Evolutionary conservation across 202 grass and related monocot species (phyloP).

Genomic region (Zoysia matrella): DNA sequence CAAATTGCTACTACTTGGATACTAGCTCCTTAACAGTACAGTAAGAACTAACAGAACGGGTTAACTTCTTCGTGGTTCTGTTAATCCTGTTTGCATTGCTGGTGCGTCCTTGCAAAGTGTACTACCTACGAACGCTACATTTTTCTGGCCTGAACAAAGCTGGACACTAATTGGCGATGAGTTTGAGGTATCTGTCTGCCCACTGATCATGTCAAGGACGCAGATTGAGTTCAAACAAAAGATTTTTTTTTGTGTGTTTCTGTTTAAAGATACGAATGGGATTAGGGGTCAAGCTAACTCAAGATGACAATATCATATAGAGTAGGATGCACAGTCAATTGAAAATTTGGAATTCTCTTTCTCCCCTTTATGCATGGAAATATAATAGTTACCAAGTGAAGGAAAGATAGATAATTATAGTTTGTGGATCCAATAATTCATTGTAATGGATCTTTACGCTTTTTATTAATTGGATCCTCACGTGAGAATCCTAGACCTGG

Average conservation of each 20-base stretch:
- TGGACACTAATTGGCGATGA: constrained; percentile 37
- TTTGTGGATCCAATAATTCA: constrained; percentile 27
- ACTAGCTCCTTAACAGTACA: too few relatives aligned
- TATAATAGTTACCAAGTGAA: background rate
- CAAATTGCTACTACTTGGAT: background rate
- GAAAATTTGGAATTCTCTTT: background rate
- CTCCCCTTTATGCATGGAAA: constrained; percentile 7
- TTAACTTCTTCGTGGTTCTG: constrained; percentile 7
- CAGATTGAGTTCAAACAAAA: constrained; percentile 28
- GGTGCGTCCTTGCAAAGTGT: constrained; percentile 6
- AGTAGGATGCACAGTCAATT: background rate
- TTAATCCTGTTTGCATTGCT: background rate
- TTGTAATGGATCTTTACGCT: background rate
- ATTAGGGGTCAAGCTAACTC: background rate
- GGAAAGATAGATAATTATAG: background rate
- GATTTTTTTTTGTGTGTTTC: background rate
- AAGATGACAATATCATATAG: background rate
- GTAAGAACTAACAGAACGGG: background rate
- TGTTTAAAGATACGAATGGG: background rate
- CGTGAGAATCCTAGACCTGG: constrained; percentile 8
- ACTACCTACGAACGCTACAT: constrained; percentile 33
- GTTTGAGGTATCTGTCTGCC: constrained; percentile 40
- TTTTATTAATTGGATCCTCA: constrained; percentile 7
- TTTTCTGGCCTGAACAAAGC: constrained; percentile 34
- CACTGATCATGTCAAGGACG: constrained; percentile 1